Conservation (phyloP, 371 early-diverging fungal genomes). For the Dichotomocladium elegans region DNA sequence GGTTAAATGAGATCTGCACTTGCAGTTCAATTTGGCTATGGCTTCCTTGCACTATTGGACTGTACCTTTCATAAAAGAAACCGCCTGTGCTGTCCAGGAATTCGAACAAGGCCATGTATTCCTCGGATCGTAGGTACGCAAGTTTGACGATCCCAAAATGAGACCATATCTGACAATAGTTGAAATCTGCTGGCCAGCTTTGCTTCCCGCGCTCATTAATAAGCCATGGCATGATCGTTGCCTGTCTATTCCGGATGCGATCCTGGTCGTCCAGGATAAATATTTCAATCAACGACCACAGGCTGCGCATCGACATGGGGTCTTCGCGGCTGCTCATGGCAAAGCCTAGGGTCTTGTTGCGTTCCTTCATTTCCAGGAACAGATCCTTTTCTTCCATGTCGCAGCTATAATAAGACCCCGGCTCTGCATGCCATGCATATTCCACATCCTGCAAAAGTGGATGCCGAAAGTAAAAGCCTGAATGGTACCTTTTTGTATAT, state of each 20-base stretch:
- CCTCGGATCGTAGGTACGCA: conserved; percentile 67
- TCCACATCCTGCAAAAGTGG: conserved; percentile 73
- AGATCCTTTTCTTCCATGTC: conserved; percentile 80
- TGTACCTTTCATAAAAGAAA: conserved; percentile 91
- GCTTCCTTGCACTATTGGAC: background rate
- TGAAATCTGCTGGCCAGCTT: conserved; percentile 23
- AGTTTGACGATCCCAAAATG: conserved; percentile 67
- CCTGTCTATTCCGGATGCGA: conserved; percentile 5
- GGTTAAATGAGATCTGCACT: background rate
- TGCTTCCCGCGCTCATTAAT: conserved; percentile 6
- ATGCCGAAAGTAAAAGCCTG: conserved; percentile 87
- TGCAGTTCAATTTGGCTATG: background rate
- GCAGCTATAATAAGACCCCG: conserved; percentile 82
- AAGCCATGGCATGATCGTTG: conserved; percentile 31
- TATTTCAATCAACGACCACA: conserved; percentile 69
- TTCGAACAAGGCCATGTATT: conserved; percentile 76
- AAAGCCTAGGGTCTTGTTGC: conserved; percentile 75
- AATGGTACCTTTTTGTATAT: conserved; percentile 58
- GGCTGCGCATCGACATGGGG: conserved; percentile 70
- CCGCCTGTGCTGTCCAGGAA: conserved; percentile 79
- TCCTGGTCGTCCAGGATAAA: conserved; percentile 43
- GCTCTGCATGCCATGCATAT: conserved; percentile 96
- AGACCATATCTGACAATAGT: conserved; percentile 80
- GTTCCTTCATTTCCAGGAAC: conserved; percentile 74
- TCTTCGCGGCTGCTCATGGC: conserved; percentile 77